Conservation (phyloP, 140 eudicot genomes). For the Stevia rebaudiana region DNA sequence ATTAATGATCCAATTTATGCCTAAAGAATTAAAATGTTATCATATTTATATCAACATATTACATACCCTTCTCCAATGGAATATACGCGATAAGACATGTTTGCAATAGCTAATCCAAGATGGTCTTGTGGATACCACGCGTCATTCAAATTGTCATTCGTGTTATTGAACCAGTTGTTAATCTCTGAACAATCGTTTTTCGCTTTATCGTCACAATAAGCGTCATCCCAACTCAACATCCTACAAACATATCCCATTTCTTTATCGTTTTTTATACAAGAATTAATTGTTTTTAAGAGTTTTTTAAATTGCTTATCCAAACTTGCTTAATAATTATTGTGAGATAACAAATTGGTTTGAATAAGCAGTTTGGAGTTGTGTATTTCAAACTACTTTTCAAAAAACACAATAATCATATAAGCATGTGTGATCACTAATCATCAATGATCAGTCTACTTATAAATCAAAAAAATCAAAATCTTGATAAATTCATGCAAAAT, state of each 20-base stretch:
- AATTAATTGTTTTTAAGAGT: neutral
- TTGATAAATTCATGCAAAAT: neutral
- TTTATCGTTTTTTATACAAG: neutral
- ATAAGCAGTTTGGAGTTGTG: no score
- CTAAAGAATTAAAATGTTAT: neutral
- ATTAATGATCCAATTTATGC: neutral
- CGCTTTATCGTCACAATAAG: slow-evolving; percentile 44
- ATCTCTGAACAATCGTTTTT: slow-evolving; percentile 32
- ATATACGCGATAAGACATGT: slow-evolving; percentile 71
- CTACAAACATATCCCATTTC: slow-evolving; percentile 29
- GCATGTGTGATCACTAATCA: neutral
- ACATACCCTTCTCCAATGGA: slow-evolving; percentile 90
- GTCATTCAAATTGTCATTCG: slow-evolving; percentile 30
- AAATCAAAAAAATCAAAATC: neutral
- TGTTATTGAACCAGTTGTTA: slow-evolving; percentile 30
- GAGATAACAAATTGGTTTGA: no score
- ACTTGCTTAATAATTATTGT: no score
- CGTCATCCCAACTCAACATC: slow-evolving; percentile 81
- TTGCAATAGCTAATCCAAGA: slow-evolving; percentile 71
- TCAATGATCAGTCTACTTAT: neutral
- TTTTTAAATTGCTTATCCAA: neutral
- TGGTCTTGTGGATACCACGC: slow-evolving; percentile 42
- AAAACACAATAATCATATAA: neutral
- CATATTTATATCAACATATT: slow-evolving; percentile 36
- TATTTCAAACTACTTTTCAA: no score